Base-by-base conservation (phyloP, 2,329 filamentous ascomycete species). In the Bretziella fagacearum region DNA sequence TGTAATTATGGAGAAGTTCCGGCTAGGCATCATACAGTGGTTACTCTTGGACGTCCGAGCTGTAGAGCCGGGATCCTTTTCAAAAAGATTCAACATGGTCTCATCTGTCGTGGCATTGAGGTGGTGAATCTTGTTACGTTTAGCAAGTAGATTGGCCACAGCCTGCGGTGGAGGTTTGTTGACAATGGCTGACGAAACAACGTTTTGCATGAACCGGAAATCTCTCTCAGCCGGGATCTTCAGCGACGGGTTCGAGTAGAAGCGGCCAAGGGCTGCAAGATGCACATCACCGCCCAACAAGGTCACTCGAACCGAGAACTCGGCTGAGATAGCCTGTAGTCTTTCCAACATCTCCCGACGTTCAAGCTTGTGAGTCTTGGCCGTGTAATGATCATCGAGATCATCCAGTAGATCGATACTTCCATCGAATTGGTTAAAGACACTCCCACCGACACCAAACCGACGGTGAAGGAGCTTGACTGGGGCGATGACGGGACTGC, bases 221-320 rank as follows among this genome's bases (percentile, higher is more conserved):
- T 98, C 91, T 50, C 79, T 72, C 58, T 89, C 81, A 47, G 79
- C 81, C 1, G 84, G 72, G 27, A 94, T 72, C 46, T 79, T 71
- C 37, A 91, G 70, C 55, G 79, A 79, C 6, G 85, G 84, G 56
- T 91, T 91, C 13, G 84, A 87, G 66, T 93, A 95, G 67, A 98
- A 96, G 51, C 91, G 84, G 0, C 91, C 91, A 22, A 96, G 70
- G 10, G 87, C 91, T 23, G 84, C 87, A 32, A 96, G 67, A 60
- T 96, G 89, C 36, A 96, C 91, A 57, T 96, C 91, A 22, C 91
- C 91, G 54, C 89, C 83, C 3, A 98, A 70, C 52, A 98, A 93
- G 3, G 86, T 96, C 47, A 95, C 73, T 46, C 91, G 82, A 15
- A 93, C 77, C 2, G 85, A 93, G 59, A 86, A 91, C 55, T 87